These are phyloP conservation scores for Neltuma alba DNA, from an alignment of 306 rosid species.

Conservation along the genomic window DNA sequence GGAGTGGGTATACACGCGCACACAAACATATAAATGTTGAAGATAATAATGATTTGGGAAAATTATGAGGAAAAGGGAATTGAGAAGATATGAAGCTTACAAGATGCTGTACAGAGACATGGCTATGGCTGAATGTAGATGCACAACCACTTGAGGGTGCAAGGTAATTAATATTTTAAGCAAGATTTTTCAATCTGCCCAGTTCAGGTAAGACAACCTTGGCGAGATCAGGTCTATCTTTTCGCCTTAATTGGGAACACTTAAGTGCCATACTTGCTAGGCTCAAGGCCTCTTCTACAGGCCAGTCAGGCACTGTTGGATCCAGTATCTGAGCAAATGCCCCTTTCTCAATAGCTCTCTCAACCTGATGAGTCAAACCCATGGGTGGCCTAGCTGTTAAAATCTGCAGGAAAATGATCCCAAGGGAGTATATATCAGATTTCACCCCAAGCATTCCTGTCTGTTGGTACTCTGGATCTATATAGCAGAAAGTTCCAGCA, in stretches of 20 bases:
- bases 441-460: conserved; percentile 39
- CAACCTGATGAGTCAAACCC: conserved; percentile 52
- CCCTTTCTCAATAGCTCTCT: conserved; percentile 39
- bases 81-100: conserved; percentile 16
- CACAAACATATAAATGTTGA: not conserved
- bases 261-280: not conserved
- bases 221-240: conserved; percentile 52
- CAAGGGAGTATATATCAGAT: conserved; percentile 53
- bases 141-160: not conserved
- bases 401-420: conserved; percentile 48
- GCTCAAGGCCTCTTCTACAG: not conserved
- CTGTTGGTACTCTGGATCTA: conserved; percentile 44
- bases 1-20: not conserved
- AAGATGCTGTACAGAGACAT: conserved; percentile 31
- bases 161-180: not conserved
- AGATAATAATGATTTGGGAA: not conserved
- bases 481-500: conserved; percentile 52
- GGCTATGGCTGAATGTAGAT: not conserved
- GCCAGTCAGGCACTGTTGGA: conserved; percentile 24
- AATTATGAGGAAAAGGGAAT: not conserved
- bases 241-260: conserved; percentile 24
- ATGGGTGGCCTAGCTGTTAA: conserved; percentile 48
- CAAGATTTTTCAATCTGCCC: conserved; percentile 26
- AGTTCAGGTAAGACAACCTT: conserved; percentile 43
- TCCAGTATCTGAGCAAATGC: conserved; percentile 42